phyloP scores from a whole-genome alignment of 2,329 filamentous ascomycete genomes.

The Sporothrix globosa region DNA sequence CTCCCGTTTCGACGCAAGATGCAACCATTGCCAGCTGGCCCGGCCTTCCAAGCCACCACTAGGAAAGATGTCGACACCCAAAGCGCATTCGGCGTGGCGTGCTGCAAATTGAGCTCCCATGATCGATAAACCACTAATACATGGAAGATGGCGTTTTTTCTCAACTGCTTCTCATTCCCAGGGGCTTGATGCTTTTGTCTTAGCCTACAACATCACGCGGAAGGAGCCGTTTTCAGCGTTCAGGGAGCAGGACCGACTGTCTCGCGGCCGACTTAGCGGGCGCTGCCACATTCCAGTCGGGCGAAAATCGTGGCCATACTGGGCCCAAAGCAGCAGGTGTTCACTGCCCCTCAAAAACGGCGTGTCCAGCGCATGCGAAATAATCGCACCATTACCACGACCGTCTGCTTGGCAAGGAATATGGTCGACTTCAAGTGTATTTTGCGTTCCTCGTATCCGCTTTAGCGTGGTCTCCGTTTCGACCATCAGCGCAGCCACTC shows the following conservation, averaged over 20 bases:
- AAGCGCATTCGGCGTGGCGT: not conserved
- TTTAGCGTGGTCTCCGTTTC: constrained; percentile 16
- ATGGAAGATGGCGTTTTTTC: not conserved
- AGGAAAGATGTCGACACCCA: too few relatives aligned
- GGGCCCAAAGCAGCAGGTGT: not conserved
- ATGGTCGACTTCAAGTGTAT: not conserved
- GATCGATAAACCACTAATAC: not conserved
- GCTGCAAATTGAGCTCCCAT: not conserved
- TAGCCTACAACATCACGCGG: constrained; percentile 14
- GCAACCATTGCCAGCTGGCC: constrained; percentile 2
- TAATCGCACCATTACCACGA: constrained; percentile 20
- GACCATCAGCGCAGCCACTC: constrained; percentile 15
- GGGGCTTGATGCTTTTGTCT: not conserved
- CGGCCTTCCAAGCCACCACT: not conserved
- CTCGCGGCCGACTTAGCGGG: not conserved
- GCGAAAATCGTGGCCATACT: not conserved
- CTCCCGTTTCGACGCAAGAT: not conserved
- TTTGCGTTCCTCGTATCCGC: constrained; percentile 13
- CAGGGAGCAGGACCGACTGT: not conserved
- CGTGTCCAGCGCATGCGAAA: not conserved
- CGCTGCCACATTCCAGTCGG: constrained; percentile 22
- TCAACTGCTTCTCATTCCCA: not conserved
- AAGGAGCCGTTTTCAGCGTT: constrained; percentile 22
- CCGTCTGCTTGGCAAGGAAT: constrained; percentile 5
- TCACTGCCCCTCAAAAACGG: not conserved